Conservation (phyloP, 352 stramenopile genomes). For the Phytophthora hybrid region DNA sequence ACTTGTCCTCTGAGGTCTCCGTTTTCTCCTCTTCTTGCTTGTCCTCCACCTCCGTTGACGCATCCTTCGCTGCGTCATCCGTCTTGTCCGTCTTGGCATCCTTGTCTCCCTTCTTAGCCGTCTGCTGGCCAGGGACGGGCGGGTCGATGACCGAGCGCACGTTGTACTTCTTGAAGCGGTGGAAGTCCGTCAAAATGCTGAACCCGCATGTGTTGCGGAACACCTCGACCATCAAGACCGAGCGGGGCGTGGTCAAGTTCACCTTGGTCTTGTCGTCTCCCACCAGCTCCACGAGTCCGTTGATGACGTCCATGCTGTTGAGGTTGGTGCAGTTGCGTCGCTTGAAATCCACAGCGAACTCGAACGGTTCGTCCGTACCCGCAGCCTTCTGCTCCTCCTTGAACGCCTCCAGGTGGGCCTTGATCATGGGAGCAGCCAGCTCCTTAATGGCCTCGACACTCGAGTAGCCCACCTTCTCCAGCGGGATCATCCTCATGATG, state of each 20-base stretch:
- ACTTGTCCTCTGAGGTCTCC: constrained; percentile 8
- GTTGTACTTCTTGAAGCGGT: constrained; percentile 82
- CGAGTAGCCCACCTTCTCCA: constrained; percentile 76
- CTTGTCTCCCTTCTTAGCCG: constrained; percentile 34
- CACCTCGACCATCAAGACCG: constrained; percentile 76
- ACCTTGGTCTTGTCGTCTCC: constrained; percentile 70
- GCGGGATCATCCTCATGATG: constrained; percentile 77
- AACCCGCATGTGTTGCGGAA: constrained; percentile 81
- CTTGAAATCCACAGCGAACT: constrained; percentile 79
- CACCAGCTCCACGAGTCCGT: constrained; percentile 65
- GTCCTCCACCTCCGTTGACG: not conserved
- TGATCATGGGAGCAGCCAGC: constrained; percentile 63
- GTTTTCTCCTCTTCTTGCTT: constrained; percentile 17
- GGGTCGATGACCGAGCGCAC: constrained; percentile 79
- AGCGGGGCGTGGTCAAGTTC: constrained; percentile 69
- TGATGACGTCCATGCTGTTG: constrained; percentile 79
- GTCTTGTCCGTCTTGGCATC: constrained; percentile 29
- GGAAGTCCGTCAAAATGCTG: constrained; percentile 79
- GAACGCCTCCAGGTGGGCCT: constrained; percentile 49
- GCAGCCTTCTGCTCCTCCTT: constrained; percentile 35
- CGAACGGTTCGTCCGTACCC: constrained; percentile 35
- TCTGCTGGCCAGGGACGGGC: constrained; percentile 47
- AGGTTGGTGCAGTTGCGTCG: constrained; percentile 80
- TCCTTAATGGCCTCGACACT: constrained; percentile 68
- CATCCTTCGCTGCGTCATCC: constrained; percentile 13